These are phyloP conservation scores for Mycena indigotica DNA, from an alignment of 768 basidiomycete species.

Conservation along the genomic window DNA sequence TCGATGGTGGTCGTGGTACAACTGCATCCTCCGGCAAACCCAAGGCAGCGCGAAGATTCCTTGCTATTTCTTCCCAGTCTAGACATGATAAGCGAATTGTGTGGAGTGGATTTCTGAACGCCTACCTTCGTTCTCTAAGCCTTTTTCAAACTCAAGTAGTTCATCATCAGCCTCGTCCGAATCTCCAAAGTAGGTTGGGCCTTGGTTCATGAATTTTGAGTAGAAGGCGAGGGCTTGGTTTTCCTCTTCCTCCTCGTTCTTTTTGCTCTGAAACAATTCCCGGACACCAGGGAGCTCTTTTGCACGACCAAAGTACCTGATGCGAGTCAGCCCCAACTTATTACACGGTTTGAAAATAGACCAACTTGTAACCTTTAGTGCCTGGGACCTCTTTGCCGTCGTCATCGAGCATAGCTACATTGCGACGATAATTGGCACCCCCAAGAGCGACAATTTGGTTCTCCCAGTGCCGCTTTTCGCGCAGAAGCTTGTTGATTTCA, in stretches of 20 bases:
- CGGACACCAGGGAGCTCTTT: slow-evolving; percentile 94
- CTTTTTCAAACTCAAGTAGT: slow-evolving; percentile 71
- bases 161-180: slow-evolving; percentile 73
- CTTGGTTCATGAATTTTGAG: slow-evolving; percentile 87
- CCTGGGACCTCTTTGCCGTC: slow-evolving; percentile 96
- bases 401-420: slow-evolving; percentile 91
- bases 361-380: slow-evolving; percentile 96
- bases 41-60: slow-evolving; percentile 55
- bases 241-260: slow-evolving; percentile 89
- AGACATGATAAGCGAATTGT: slow-evolving; percentile 7
- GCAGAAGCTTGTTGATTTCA: slow-evolving; percentile 93
- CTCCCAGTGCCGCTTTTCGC: slow-evolving; percentile 98
- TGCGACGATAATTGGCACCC: slow-evolving; percentile 93
- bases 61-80: slow-evolving; percentile 72
- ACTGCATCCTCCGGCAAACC: slow-evolving; percentile 53
- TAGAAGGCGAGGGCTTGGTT: slow-evolving; percentile 73
- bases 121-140: slow-evolving; percentile 74
- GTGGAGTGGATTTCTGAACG: slow-evolving; percentile 4
- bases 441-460: slow-evolving; percentile 96
- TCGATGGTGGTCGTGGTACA: slow-evolving; percentile 53
- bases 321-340: background rate
- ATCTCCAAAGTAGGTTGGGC: slow-evolving; percentile 90
- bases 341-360: slow-evolving; percentile 10
- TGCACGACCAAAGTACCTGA: slow-evolving; percentile 93
- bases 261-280: slow-evolving; percentile 88